Conservation (phyloP, 116 monocot species). For the Cymodocea nodosa region DNA sequence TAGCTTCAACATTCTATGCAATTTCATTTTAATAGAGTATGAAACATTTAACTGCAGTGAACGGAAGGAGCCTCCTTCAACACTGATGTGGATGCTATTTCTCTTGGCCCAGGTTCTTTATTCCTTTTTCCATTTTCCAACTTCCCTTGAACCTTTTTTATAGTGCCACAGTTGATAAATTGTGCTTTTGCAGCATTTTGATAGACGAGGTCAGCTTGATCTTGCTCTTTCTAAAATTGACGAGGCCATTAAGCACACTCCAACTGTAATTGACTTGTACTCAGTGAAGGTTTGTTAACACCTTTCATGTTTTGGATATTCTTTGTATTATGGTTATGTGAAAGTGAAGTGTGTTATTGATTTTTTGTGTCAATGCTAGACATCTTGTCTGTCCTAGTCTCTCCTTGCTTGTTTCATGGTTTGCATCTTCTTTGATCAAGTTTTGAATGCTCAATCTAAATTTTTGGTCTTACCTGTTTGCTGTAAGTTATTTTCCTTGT, state of each 20-base stretch:
- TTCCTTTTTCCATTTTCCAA: conserved; percentile 2
- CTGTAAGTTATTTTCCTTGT: no score
- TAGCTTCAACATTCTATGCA: neutral
- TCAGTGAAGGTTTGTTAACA: conserved; percentile 51
- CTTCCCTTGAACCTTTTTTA: neutral
- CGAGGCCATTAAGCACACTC: conserved; percentile 90
- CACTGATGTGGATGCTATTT: conserved; percentile 85
- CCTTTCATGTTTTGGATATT: neutral
- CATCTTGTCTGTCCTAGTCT: no score
- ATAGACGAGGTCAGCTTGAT: conserved; percentile 70
- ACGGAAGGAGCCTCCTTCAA: conserved; percentile 87
- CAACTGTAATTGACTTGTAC: conserved; percentile 93
- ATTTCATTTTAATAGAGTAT: neutral
- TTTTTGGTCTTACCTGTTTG: no score
- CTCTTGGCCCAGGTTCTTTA: conserved; percentile 66
- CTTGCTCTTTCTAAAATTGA: conserved; percentile 81
- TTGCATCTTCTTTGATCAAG: no score
- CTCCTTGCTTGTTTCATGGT: no score
- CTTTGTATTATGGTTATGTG: no score
- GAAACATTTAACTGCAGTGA: conserved; percentile 24
- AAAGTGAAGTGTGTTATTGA: no score
- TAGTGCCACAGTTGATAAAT: neutral
- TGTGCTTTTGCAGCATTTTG: conserved; percentile 67
- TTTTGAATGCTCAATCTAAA: no score
- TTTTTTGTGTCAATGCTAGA: no score